phyloP scores from a whole-genome alignment of 768 basidiomycete genomes.

The Boletus vermiculosoides region DNA sequence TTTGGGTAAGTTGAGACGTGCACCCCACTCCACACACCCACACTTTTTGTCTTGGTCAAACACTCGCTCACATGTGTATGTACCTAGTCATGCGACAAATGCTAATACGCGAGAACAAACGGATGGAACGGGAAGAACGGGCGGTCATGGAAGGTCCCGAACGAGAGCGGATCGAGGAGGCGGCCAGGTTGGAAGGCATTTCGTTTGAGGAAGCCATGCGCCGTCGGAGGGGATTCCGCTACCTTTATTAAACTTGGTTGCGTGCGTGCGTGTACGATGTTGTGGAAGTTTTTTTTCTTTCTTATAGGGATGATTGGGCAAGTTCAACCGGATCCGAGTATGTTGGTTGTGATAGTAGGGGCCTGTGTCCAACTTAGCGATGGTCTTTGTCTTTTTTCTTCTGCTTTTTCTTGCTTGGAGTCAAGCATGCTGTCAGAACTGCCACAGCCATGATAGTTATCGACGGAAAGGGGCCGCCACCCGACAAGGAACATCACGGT shows the following conservation, averaged over 20 bases:
- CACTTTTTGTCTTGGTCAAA: not conserved
- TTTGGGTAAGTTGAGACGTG: slow-evolving; percentile 29
- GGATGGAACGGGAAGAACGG: slow-evolving; percentile 49
- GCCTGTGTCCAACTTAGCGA: too few species aligned
- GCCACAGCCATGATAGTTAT: not conserved
- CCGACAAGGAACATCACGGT: not conserved
- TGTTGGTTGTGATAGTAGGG: too few species aligned
- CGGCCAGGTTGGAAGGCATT: slow-evolving; percentile 57
- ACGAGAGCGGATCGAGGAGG: slow-evolving; percentile 52
- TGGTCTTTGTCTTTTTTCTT: too few species aligned
- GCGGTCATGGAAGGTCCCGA: slow-evolving; percentile 41
- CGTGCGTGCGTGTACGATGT: not conserved
- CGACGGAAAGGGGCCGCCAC: not conserved
- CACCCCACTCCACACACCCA: not conserved
- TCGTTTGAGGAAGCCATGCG: slow-evolving; percentile 59
- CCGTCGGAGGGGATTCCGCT: slow-evolving; percentile 56
- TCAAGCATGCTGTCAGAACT: not conserved
- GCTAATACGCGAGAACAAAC: slow-evolving; percentile 50
- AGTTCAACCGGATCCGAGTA: too few species aligned
- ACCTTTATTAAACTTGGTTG: slow-evolving; percentile 41
- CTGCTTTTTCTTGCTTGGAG: too few species aligned
- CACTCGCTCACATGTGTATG: not conserved
- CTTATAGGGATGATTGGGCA: not conserved
- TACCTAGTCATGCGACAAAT: slow-evolving; percentile 41
- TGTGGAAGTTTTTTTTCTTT: not conserved